Conservation (phyloP, 2,329 filamentous ascomycete species). For the Emergomyces orientalis region DNA sequence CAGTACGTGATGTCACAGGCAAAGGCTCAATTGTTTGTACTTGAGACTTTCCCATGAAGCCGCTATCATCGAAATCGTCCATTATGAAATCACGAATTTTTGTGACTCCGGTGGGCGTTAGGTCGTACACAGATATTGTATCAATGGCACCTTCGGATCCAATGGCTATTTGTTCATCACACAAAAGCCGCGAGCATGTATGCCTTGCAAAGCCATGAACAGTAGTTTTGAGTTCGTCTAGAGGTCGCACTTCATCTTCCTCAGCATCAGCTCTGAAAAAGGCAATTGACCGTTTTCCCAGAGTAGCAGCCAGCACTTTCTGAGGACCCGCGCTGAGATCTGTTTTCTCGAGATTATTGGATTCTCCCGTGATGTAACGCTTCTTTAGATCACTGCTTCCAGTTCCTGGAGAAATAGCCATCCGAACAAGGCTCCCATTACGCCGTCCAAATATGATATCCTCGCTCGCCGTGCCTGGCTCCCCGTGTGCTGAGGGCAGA, state of each 20-base stretch:
- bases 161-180: conserved; percentile 42
- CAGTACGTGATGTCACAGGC: conserved; percentile 17
- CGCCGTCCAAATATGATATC: conserved; percentile 48
- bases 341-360: conserved; percentile 39
- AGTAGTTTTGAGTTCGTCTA: conserved; percentile 28
- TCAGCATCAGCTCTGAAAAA: conserved; percentile 37
- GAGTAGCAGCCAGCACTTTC: conserved; percentile 43
- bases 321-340: conserved; percentile 35
- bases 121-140: conserved; percentile 43
- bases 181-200: conserved; percentile 48
- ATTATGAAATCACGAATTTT: conserved; percentile 30
- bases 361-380: conserved; percentile 38
- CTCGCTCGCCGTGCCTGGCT: conserved; percentile 30
- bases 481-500: conserved; percentile 36
- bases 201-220: conserved; percentile 20
- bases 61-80: conserved; percentile 26
- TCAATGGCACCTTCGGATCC: conserved; percentile 37
- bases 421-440: conserved; percentile 42
- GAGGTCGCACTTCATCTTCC: conserved; percentile 28
- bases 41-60: conserved; percentile 19
- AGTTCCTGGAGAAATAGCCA: conserved; percentile 27
- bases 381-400: conserved; percentile 26
- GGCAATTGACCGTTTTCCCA: conserved; percentile 40
- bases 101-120: conserved; percentile 39
- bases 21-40: conserved; percentile 33